phyloP scores from a whole-genome alignment of 2,329 filamentous ascomycete species.

The Aspergillus niger region DNA sequence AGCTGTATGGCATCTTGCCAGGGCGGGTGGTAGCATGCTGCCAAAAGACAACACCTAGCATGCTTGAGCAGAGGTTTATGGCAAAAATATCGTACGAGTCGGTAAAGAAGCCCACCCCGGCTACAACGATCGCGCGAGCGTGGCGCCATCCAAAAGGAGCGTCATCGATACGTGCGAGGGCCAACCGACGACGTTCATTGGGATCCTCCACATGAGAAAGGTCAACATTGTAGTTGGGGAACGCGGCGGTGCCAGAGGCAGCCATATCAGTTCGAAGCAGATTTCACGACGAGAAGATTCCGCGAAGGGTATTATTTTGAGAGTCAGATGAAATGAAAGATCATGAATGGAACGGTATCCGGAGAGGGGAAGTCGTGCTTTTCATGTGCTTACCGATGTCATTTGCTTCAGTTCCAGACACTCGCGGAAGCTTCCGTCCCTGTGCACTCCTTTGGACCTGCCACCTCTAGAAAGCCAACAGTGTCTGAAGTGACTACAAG shows the following conservation, averaged over 20 bases:
- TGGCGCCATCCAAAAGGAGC: constrained; percentile 85
- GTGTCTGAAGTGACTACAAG: background rate
- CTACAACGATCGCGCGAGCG: constrained; percentile 73
- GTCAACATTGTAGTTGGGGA: constrained; percentile 54
- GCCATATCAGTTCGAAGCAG: background rate
- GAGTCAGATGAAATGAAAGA: too few relatives aligned
- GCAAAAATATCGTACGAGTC: constrained; percentile 84
- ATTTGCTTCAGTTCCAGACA: too few relatives aligned
- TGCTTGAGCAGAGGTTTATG: constrained; percentile 70
- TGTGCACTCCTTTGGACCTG: too few relatives aligned
- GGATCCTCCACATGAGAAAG: constrained; percentile 53
- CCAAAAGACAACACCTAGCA: constrained; percentile 80
- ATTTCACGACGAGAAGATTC: background rate
- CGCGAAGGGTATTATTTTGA: background rate
- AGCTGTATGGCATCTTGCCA: constrained; percentile 62
- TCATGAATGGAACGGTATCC: too few relatives aligned
- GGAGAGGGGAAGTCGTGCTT: too few relatives aligned
- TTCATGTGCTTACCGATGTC: too few relatives aligned
- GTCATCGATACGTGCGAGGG: constrained; percentile 78
- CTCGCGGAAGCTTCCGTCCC: too few relatives aligned
- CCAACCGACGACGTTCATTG: constrained; percentile 76
- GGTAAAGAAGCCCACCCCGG: constrained; percentile 86
- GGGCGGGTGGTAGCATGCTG: constrained; percentile 50
- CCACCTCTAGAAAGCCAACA: too few relatives aligned
- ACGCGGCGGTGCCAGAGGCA: constrained; percentile 62